Percentiles rank a stretch among this genome's conserved stretches.
Conservation (phyloP, 768 basidiomycete species). For the Pleurotus tuber-regium region DNA sequence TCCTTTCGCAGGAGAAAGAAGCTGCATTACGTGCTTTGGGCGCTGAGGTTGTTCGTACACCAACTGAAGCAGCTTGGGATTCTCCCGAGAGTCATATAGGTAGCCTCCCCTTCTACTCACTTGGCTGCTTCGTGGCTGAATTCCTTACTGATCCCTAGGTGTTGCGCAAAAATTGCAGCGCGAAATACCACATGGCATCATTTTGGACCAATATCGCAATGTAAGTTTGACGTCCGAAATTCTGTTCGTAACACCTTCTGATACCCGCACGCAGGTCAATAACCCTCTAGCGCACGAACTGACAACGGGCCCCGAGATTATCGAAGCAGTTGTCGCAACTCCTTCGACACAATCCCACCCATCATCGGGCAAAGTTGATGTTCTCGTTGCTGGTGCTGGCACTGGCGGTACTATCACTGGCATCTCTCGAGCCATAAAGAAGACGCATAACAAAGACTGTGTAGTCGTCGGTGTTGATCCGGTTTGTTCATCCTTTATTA, state of each 20-base stretch:
- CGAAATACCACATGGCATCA: slow-evolving; percentile 81
- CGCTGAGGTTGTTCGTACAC: slow-evolving; percentile 93
- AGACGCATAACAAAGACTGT: slow-evolving; percentile 68
- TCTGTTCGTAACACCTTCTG: neutral
- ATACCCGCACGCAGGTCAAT: slow-evolving; percentile 45
- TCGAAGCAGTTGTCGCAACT: slow-evolving; percentile 68
- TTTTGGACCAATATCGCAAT: slow-evolving; percentile 90
- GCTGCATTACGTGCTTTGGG: slow-evolving; percentile 88
- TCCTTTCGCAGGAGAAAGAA: slow-evolving; percentile 74
- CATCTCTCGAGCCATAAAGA: slow-evolving; percentile 75
- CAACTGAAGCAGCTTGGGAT: slow-evolving; percentile 86
- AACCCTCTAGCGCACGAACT: slow-evolving; percentile 92
- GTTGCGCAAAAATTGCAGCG: slow-evolving; percentile 76
- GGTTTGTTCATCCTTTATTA: slow-evolving; percentile 38
- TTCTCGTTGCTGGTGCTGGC: slow-evolving; percentile 82
- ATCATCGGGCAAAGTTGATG: slow-evolving; percentile 77
- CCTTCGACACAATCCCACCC: slow-evolving; percentile 55
- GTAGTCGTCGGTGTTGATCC: slow-evolving; percentile 90
- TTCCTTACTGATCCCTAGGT: slow-evolving; percentile 82
- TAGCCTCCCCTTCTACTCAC: slow-evolving; percentile 40
- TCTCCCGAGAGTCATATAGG: slow-evolving; percentile 91
- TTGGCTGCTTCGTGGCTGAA: slow-evolving; percentile 71
- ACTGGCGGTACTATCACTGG: slow-evolving; percentile 98
- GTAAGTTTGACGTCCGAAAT: slow-evolving; percentile 40
- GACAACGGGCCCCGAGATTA: slow-evolving; percentile 90